These are phyloP conservation scores for Breynia disticha DNA, from an alignment of 441 rosid species.

Conservation along the genomic window DNA sequence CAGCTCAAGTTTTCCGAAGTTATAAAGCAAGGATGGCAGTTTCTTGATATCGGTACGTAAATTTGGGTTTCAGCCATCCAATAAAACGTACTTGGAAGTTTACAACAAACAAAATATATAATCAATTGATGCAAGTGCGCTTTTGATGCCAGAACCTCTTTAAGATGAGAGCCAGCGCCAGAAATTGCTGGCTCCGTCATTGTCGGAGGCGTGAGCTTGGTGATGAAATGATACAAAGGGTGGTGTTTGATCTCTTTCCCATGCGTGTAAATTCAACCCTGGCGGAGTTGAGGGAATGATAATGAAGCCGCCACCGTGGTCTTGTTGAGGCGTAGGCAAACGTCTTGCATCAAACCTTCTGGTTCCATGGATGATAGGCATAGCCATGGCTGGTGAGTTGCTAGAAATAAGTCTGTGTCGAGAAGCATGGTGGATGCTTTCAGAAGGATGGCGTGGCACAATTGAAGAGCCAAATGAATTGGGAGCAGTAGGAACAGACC, in stretches of 20 bases:
- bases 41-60: neutral
- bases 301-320: constrained; percentile 26
- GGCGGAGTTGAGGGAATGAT: constrained; percentile 29
- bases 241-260: constrained; percentile 40
- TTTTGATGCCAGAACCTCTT: constrained; percentile 5
- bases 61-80: neutral
- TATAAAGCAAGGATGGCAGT: constrained; percentile 16
- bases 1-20: neutral
- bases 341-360: constrained; percentile 34
- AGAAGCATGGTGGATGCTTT: constrained; percentile 42
- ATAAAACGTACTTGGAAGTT: constrained; percentile 7
- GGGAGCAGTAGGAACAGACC: constrained; percentile 44
- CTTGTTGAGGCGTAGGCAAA: constrained; percentile 20
- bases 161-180: constrained; percentile 28
- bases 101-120: neutral
- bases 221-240: constrained; percentile 22
- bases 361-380: constrained; percentile 24
- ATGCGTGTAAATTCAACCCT: constrained; percentile 20
- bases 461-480: constrained; percentile 34
- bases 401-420: constrained; percentile 38
- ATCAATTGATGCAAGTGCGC: neutral
- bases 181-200: constrained; percentile 25
- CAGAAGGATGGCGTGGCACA: constrained; percentile 36
- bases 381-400: constrained; percentile 23
- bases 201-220: constrained; percentile 5